Base-by-base conservation (phyloP, 148 eudicot genomes). In the Dianthus caryophyllus region DNA sequence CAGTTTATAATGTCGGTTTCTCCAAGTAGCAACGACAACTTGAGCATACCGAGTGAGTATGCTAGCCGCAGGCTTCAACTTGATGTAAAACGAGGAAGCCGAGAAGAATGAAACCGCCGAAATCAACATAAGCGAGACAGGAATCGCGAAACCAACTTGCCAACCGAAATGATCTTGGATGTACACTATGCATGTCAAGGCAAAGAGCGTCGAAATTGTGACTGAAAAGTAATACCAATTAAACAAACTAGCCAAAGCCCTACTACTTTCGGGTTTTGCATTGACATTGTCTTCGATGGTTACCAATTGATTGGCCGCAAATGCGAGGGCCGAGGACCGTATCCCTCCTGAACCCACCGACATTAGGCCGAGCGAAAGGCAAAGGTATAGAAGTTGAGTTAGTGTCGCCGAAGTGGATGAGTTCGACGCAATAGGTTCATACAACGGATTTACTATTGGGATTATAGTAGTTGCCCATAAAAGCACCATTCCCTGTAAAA, bases 131-230 rank as follows among this genome's bases (percentile, higher is more conserved):
- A 83, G 73, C 27, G 76, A 10, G 1, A 58, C 74, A 0, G 82
- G 80, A 27, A 78, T 65, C 13, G 80, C 84, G 25, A 83, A 80
- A 10, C 87, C 87, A 0, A 50, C 55, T 71, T 58, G 67, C 82
- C 82, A 80, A 36, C 87, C 82, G 25, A 74, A 8, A 61, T 78
- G 73, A 10, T 83, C 84, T 80, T 83, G 84, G 71, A 83, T 68
- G 51, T 83, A 83, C 31, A 83, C 82, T 33, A 78, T 29, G 36
- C 60, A 72, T 17, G 80, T 80, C 14, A 80, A 30, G 30, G 80
- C 80, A 65, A 83, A 66, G 2, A 83, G 49, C 16, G 63, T 44
- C 0, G 84, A 61, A 16, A 78, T 21, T 12, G 75, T 49, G 14
- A 68, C 38, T 8, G 78, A 58, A 33, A 75, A 75, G 54, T 80